phyloP scores from a whole-genome alignment of 139 green algal genomes.

The Tetradesmus lagerheimii region DNA sequence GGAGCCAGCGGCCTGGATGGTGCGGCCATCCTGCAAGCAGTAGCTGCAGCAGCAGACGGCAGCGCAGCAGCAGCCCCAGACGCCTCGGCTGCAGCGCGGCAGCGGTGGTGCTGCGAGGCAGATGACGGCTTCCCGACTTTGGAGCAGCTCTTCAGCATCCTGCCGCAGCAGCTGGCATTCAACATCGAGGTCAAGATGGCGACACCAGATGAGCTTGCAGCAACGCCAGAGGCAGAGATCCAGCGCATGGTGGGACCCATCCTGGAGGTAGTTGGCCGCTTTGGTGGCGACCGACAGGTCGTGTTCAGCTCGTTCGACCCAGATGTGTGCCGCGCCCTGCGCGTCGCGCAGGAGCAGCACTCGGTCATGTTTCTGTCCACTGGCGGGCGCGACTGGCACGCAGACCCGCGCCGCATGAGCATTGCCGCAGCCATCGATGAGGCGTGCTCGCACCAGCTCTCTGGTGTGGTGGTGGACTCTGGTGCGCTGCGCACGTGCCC shows the following conservation, averaged over 20 bases:
- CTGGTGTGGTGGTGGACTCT: slow-evolving; percentile 80
- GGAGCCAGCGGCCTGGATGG: neutral
- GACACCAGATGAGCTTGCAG: slow-evolving; percentile 61
- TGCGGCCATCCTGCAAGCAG: slow-evolving; percentile 6
- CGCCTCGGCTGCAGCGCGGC: neutral
- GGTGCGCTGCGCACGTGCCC: slow-evolving; percentile 53
- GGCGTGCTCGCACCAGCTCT: slow-evolving; percentile 61
- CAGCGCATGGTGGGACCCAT: slow-evolving; percentile 62
- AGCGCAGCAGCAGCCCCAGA: neutral
- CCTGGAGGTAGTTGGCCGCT: slow-evolving; percentile 41
- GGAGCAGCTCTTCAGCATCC: slow-evolving; percentile 69
- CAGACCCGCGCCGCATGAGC: slow-evolving; percentile 77
- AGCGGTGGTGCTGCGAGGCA: slow-evolving; percentile 60
- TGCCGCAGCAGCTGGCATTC: slow-evolving; percentile 77
- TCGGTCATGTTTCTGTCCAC: slow-evolving; percentile 87
- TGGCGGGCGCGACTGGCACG: slow-evolving; percentile 70
- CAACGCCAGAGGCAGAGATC: slow-evolving; percentile 73
- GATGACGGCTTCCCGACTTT: slow-evolving; percentile 87
- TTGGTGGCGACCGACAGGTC: slow-evolving; percentile 46
- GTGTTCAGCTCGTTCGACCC: slow-evolving; percentile 91
- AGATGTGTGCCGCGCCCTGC: slow-evolving; percentile 78
- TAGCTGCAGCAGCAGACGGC: neutral
- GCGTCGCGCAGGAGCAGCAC: slow-evolving; percentile 52
- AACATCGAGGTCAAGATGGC: slow-evolving; percentile 94
- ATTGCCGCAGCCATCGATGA: slow-evolving; percentile 75